Evolutionary conservation across 2,329 filamentous ascomycete genomes (phyloP), one percentile per base, ranked within the genome.

Genomic region (Trichothecium sympodiale): DNA sequence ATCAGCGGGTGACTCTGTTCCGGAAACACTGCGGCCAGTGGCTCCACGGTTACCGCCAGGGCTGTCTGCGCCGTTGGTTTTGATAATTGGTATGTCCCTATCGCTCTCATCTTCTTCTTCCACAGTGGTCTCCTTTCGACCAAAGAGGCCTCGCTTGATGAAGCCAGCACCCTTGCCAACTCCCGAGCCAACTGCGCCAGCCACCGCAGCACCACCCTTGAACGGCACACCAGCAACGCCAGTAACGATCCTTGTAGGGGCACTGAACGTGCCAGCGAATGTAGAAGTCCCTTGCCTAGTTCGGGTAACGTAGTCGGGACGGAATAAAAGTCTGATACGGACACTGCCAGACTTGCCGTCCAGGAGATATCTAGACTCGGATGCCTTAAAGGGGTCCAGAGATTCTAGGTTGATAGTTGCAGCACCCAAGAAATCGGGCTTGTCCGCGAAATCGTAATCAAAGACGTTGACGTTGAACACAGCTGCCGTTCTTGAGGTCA

Each of bases 401-500:
- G 77, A 60, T 34, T 81, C 76, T 13, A 98, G 71, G 47, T 85
- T 78, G 51, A 98, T 85, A 4, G 65, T 62, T 1, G 85, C 70
- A 40, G 69, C 72, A 31, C 91, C 91, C n/a, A 98, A 64, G 54
- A 82, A 83, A 57, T 98, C 91, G 2, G 88, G 86, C 59, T 88
- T 89, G 56, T 94, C 87, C 33, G 85, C 89, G 65, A 96, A 94
- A 56, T 98, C 91, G 75, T 89, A 98, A 54, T 98, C 91, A 55
- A 80, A 94, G 3, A 96, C 79, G 38, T 84, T 83, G 50, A 86
- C 77, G 23, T 70, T 71, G 60, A 98, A 91, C 17, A 91, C 75
- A 27, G 88, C 83, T 0, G 72, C 86, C 13, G 87, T 94, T 39
- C 91, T 74, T 12, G 87, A 94, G 14, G 84, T 78, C 35, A 98